Percentiles rank a stretch among this genome's conserved stretches.
phyloP scores from a whole-genome alignment of 2,329 filamentous ascomycete genomes.

The Cadophora sp. region DNA sequence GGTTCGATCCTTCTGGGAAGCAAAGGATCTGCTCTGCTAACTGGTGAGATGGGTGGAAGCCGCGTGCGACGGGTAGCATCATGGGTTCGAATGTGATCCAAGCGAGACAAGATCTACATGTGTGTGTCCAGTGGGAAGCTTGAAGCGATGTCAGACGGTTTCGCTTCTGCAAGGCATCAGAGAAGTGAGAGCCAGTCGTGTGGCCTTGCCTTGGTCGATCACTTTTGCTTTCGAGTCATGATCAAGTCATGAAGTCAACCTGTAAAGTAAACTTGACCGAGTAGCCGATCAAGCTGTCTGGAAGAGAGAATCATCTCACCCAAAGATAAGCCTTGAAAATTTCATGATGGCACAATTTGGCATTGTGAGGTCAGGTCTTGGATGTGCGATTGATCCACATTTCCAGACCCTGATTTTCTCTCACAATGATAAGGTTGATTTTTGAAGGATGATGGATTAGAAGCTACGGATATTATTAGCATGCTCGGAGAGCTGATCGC shows the following conservation, averaged over 20 bases:
- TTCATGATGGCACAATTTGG: not conserved
- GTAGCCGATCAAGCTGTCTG: not conserved
- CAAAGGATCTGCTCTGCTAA: constrained; percentile 11
- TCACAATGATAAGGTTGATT: not conserved
- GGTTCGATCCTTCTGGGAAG: constrained; percentile 4
- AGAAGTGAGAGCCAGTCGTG: constrained; percentile 16
- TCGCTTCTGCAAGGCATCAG: constrained; percentile 23
- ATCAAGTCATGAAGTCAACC: not conserved
- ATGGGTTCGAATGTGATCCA: not conserved
- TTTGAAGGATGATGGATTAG: not conserved
- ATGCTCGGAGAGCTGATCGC: not conserved
- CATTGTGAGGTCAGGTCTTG: not conserved
- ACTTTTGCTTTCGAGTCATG: not conserved
- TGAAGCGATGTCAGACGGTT: constrained; percentile 12
- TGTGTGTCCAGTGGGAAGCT: constrained; percentile 7
- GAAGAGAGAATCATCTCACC: not conserved
- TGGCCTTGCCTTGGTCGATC: constrained; percentile 22
- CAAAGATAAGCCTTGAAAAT: not conserved
- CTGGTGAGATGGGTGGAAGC: constrained; percentile 3
- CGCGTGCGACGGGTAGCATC: constrained; percentile 7
- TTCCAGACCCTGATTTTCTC: not conserved
- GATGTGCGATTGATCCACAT: not conserved
- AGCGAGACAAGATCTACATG: constrained; percentile 1
- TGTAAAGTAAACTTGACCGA: not conserved
- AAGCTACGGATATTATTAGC: not conserved